These are phyloP conservation scores for Stenocarpella maydis DNA, from an alignment of 2,329 filamentous ascomycete genomes.

Conservation along the genomic window DNA sequence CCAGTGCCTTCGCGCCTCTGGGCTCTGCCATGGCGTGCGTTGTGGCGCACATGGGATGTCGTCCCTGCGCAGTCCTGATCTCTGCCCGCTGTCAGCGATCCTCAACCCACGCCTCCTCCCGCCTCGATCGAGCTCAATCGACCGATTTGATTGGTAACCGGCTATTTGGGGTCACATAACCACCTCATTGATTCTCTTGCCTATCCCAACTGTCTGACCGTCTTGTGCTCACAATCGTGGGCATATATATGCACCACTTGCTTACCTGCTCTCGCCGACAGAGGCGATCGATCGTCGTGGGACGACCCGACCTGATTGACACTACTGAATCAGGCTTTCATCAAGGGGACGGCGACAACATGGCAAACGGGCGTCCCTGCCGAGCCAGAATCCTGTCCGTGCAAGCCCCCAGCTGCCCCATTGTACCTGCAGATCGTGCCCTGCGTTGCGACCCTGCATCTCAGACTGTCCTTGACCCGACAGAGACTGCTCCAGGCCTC, in stretches of 20 bases:
- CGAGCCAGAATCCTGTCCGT: background rate
- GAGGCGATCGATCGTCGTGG: background rate
- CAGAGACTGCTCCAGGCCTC: background rate
- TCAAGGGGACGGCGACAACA: background rate
- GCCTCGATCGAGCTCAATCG: slow-evolving; percentile 25
- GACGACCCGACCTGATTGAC: background rate
- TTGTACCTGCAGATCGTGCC: slow-evolving; percentile 12
- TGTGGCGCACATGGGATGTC: background rate
- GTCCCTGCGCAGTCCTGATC: slow-evolving; percentile 29
- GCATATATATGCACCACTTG: background rate
- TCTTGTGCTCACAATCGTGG: no score
- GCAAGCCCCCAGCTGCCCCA: background rate
- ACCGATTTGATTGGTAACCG: slow-evolving; percentile 29
- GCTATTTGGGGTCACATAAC: background rate
- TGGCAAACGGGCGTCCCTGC: background rate
- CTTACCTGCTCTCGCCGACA: background rate
- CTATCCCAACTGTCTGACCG: no score
- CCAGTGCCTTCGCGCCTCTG: background rate
- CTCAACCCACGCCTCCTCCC: slow-evolving; percentile 12
- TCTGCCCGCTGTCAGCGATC: slow-evolving; percentile 30
- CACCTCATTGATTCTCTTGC: background rate
- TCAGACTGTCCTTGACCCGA: slow-evolving; percentile 4
- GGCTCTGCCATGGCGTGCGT: slow-evolving; percentile 15
- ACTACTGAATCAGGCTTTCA: slow-evolving; percentile 1
- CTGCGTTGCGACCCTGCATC: slow-evolving; percentile 11